phyloP scores from a whole-genome alignment of 305 asterid genomes.

The Coffea humblotiana region DNA sequence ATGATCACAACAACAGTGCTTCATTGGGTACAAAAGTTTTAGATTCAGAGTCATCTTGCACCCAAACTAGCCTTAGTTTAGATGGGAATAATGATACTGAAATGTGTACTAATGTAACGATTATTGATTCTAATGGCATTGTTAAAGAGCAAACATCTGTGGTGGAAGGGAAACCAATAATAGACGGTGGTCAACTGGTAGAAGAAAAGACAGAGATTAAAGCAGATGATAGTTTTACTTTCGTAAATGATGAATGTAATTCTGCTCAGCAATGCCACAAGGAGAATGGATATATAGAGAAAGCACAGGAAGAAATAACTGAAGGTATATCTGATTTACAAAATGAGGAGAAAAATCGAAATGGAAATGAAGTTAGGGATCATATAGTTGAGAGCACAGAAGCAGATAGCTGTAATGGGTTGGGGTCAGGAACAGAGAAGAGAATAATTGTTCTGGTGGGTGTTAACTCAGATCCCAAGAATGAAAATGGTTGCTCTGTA shows the following conservation, averaged over 20 bases:
- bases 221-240: constrained; percentile 36
- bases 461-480: constrained; percentile 30
- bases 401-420: constrained; percentile 30
- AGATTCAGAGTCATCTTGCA: constrained; percentile 40
- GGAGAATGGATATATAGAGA: constrained; percentile 38
- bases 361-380: constrained; percentile 34
- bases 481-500: constrained; percentile 27
- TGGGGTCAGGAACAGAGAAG: constrained; percentile 49
- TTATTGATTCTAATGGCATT: constrained; percentile 26
- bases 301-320: constrained; percentile 38
- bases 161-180: constrained; percentile 34
- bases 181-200: constrained; percentile 34
- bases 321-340: constrained; percentile 35
- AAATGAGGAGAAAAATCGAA: constrained; percentile 31
- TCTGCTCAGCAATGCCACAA: constrained; percentile 38
- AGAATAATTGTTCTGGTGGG: constrained; percentile 26
- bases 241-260: constrained; percentile 33
- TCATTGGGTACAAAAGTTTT: constrained; percentile 26
- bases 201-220: constrained; percentile 46
- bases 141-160: constrained; percentile 30
- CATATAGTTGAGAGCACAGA: constrained; percentile 33
- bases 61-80: constrained; percentile 24
- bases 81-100: constrained; percentile 32
- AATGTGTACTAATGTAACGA: constrained; percentile 22
- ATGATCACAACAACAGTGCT: constrained; percentile 10